These are phyloP conservation scores for Copromyces sp. DNA, from an alignment of 495 filamentous ascomycete species.

Conservation along the genomic window DNA sequence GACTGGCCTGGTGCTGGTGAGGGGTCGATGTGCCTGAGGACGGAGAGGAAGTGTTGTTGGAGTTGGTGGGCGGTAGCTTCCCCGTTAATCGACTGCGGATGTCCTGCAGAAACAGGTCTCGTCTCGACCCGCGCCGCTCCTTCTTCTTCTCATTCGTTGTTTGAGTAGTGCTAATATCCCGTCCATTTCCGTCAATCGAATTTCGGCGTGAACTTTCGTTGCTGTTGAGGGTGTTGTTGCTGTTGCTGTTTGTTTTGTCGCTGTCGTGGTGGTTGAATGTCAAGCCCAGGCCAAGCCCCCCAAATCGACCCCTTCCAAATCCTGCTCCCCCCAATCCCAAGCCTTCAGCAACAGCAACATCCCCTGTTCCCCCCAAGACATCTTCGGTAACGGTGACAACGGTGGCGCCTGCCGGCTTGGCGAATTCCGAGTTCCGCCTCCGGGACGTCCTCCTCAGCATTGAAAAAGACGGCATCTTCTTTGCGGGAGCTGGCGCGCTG, in stretches of 20 bases:
- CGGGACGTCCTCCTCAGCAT: conserved; percentile 18
- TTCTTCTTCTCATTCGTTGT: conserved; percentile 12
- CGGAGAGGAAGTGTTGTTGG: neutral
- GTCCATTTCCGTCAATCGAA: neutral
- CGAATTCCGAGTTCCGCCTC: conserved; percentile 6
- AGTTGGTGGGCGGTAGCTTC: conserved; percentile 7
- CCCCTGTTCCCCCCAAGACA: conserved; percentile 2
- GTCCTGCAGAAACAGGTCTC: conserved; percentile 24
- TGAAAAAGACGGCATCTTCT: conserved; percentile 23
- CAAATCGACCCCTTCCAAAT: neutral
- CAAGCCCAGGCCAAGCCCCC: conserved; percentile 9
- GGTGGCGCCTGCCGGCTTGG: neutral
- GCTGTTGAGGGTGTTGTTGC: neutral
- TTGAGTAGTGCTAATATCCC: neutral
- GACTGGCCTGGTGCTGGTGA: neutral
- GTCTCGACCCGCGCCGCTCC: conserved; percentile 23
- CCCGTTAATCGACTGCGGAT: conserved; percentile 19
- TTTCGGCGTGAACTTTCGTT: neutral
- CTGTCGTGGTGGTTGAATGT: neutral
- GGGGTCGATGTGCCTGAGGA: neutral
- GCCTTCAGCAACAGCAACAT: conserved; percentile 1
- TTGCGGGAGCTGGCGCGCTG: neutral
- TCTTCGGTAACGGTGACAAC: neutral
- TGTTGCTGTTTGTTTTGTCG: neutral
- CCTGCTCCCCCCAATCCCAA: neutral